These are phyloP conservation scores for Ilyonectria sp. DNA, from an alignment of 2,329 filamentous ascomycete species.

Conservation along the genomic window DNA sequence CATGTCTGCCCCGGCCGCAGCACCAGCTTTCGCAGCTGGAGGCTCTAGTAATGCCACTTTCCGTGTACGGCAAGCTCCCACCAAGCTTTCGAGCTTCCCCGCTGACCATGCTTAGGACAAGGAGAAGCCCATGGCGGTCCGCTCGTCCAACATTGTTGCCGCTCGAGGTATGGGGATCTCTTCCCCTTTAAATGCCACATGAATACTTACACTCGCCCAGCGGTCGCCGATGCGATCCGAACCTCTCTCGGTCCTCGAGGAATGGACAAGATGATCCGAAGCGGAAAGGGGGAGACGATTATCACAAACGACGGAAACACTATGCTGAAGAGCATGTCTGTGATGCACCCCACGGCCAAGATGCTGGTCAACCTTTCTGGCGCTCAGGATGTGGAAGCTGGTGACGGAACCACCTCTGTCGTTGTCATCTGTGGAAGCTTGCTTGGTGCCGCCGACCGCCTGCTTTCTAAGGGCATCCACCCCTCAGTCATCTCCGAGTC, in stretches of 20 bases:
- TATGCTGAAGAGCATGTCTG: conserved; percentile 98
- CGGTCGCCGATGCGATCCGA: conserved; percentile 97
- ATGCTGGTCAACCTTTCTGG: conserved; percentile 98
- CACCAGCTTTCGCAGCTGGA: conserved; percentile 51
- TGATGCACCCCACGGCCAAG: conserved; percentile 99
- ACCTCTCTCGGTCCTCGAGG: conserved; percentile 96
- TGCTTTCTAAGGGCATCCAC: conserved; percentile 95
- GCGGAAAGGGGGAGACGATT: conserved; percentile 95
- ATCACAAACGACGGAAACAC: conserved; percentile 99
- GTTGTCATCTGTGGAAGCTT: conserved; percentile 98
- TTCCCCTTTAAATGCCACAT: not conserved
- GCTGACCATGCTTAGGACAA: conserved; percentile 74
- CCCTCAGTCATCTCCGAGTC: conserved; percentile 97
- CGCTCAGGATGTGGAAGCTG: conserved; percentile 97
- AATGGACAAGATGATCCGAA: conserved; percentile 99
- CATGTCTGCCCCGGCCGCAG: conserved; percentile 60
- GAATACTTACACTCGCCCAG: conserved; percentile 61
- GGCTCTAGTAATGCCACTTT: conserved; percentile 69
- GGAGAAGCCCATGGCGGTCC: conserved; percentile 98
- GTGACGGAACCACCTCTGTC: conserved; percentile 97
- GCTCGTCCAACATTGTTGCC: conserved; percentile 96
- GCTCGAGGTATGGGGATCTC: conserved; percentile 80
- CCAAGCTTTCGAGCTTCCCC: conserved; percentile 55
- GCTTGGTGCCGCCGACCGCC: conserved; percentile 90
- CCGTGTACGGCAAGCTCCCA: conserved; percentile 62